These are phyloP conservation scores for Phaffomyces thermotolerans DNA, from an alignment of 805 yeast species.

Conservation along the genomic window DNA sequence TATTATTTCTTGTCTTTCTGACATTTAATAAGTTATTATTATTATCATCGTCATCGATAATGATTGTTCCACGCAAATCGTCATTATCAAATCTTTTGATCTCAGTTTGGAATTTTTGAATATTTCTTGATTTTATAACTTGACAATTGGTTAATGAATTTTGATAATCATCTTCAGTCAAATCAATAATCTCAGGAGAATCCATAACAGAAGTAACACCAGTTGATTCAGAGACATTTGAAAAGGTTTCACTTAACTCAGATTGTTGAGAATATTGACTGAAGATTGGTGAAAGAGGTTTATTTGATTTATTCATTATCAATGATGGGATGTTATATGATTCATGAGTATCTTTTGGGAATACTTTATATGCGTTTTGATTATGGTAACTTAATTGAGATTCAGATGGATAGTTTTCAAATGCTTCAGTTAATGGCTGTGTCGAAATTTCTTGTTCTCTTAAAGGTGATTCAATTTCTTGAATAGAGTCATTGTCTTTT, in stretches of 20 bases:
- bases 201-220: slow-evolving; percentile 5
- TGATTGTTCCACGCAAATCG: slow-evolving; percentile 16
- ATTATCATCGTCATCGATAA: slow-evolving; percentile 15
- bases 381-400: slow-evolving; percentile 14
- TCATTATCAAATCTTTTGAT: slow-evolving; percentile 16
- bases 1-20: background rate
- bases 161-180: slow-evolving; percentile 9
- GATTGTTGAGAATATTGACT: slow-evolving; percentile 23
- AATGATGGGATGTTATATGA: slow-evolving; percentile 14
- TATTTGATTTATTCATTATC: background rate
- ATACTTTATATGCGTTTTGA: slow-evolving; percentile 13
- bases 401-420: background rate
- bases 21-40: background rate
- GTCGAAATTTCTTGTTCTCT: background rate
- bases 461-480: background rate
- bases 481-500: background rate
- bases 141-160: background rate
- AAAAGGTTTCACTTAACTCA: slow-evolving; percentile 20
- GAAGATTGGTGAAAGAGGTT: slow-evolving; percentile 10
- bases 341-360: slow-evolving; percentile 12
- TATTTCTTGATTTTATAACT: background rate
- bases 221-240: slow-evolving; percentile 8
- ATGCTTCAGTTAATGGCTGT: background rate
- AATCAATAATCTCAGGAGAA: slow-evolving; percentile 6
- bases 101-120: background rate